Conservation (phyloP, 345 rosid genomes). For the Durio zibethinus region DNA sequence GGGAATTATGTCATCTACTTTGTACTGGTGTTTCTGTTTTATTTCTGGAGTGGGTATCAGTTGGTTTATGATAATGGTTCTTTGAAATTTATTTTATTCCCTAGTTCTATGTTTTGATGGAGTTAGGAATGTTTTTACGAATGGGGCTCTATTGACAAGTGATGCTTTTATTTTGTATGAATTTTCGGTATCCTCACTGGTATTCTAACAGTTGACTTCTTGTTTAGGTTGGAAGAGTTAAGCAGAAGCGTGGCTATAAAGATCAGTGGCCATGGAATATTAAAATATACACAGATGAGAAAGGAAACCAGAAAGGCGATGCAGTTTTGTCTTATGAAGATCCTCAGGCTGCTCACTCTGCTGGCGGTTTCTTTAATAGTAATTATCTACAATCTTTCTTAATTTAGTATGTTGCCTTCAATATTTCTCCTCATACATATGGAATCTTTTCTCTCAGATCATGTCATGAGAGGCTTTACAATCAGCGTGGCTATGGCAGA, state of each 20-base stretch:
- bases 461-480: slow-evolving; percentile 73
- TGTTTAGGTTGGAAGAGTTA: slow-evolving; percentile 82
- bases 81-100: neutral
- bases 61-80: neutral
- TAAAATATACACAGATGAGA: slow-evolving; percentile 89
- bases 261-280: slow-evolving; percentile 99
- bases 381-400: slow-evolving; percentile 18
- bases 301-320: slow-evolving; percentile 89
- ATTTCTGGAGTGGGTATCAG: neutral
- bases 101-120: neutral
- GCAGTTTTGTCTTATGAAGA: slow-evolving; percentile 91
- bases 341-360: slow-evolving; percentile 92
- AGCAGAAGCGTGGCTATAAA: slow-evolving; percentile 97
- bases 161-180: neutral
- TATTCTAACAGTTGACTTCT: neutral
- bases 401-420: neutral
- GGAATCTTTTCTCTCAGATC: slow-evolving; percentile 45
- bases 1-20: neutral
- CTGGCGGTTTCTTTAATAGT: slow-evolving; percentile 91
- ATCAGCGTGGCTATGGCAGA: slow-evolving; percentile 92
- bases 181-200: neutral
- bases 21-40: neutral
- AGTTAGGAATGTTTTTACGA: neutral
- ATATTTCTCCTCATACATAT: neutral
- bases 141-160: neutral